phyloP scores from a whole-genome alignment of 1,139 yeast genomes.

The Hanseniaspora gamundiae region DNA sequence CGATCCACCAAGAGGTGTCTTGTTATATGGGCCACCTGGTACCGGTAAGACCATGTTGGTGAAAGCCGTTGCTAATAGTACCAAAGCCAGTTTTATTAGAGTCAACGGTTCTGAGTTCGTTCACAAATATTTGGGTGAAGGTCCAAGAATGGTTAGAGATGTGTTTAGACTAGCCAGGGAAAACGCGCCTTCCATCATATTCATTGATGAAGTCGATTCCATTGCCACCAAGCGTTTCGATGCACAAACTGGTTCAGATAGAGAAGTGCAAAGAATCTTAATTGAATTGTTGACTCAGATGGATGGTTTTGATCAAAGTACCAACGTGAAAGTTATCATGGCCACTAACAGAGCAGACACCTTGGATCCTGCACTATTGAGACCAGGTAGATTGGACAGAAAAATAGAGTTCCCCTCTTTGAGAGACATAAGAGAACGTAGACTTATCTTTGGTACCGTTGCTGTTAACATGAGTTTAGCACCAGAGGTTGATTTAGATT shows the following conservation, averaged over 20 bases:
- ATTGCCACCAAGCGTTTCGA: slow-evolving; percentile 98
- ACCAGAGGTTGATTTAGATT: slow-evolving; percentile 93
- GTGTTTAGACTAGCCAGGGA: slow-evolving; percentile 95
- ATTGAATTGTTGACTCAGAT: slow-evolving; percentile 93
- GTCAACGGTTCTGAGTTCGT: slow-evolving; percentile 98
- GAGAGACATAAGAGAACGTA: slow-evolving; percentile 94
- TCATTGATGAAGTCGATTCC: slow-evolving; percentile 97
- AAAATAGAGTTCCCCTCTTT: slow-evolving; percentile 94
- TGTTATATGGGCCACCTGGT: slow-evolving; percentile 97
- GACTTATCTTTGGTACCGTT: slow-evolving; percentile 88
- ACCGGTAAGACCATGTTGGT: slow-evolving; percentile 99
- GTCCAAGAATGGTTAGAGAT: slow-evolving; percentile 98
- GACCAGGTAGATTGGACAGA: slow-evolving; percentile 98
- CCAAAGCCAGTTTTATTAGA: slow-evolving; percentile 91
- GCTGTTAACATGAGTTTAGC: slow-evolving; percentile 97
- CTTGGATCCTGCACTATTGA: slow-evolving; percentile 87
- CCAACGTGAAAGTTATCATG: slow-evolving; percentile 96
- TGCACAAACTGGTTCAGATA: slow-evolving; percentile 98
- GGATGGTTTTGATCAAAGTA: slow-evolving; percentile 97
- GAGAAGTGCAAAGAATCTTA: slow-evolving; percentile 97
- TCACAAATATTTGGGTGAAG: slow-evolving; percentile 96
- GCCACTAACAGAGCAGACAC: slow-evolving; percentile 98
- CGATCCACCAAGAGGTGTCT: slow-evolving; percentile 96
- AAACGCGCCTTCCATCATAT: slow-evolving; percentile 90
- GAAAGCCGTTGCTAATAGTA: slow-evolving; percentile 94